Conservation (phyloP, 495 filamentous ascomycete species). For the Paragyromitra xinjiangensis region DNA sequence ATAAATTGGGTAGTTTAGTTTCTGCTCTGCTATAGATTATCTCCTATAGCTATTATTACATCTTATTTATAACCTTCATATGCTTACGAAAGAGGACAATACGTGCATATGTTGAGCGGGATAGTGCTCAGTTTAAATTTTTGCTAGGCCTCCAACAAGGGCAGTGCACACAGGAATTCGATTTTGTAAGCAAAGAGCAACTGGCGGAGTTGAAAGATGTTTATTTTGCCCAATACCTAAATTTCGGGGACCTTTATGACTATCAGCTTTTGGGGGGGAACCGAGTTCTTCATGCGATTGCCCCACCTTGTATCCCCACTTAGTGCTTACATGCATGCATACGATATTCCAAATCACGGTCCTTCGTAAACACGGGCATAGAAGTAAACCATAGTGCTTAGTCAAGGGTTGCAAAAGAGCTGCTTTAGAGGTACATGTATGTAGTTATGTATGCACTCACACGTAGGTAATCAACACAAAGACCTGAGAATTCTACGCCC, state of each 20-base stretch:
- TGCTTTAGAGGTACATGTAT: background rate
- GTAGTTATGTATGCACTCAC: no score
- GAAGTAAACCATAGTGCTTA: slow-evolving; percentile 20
- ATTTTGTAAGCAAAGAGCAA: slow-evolving; percentile 23
- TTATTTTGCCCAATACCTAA: background rate
- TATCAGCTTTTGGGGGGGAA: background rate
- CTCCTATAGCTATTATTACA: slow-evolving; percentile 22
- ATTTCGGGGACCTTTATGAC: slow-evolving; percentile 11
- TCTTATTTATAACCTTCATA: slow-evolving; percentile 19
- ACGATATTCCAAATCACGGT: slow-evolving; percentile 35
- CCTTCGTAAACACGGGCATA: background rate
- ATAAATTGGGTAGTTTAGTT: slow-evolving; percentile 18
- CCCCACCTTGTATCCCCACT: background rate
- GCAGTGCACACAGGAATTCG: background rate
- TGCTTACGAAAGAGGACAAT: background rate
- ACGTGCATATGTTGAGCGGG: slow-evolving; percentile 23
- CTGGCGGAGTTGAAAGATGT: slow-evolving; percentile 14
- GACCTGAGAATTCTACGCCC: background rate
- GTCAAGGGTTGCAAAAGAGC: background rate
- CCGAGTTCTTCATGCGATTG: slow-evolving; percentile 1
- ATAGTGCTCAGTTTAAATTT: slow-evolving; percentile 1
- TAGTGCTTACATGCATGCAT: slow-evolving; percentile 49
- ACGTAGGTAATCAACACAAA: background rate
- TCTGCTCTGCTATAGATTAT: slow-evolving; percentile 6
- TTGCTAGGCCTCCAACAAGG: background rate